Conservation (phyloP, 75 land plant genomes). For the Picea glauca region DNA sequence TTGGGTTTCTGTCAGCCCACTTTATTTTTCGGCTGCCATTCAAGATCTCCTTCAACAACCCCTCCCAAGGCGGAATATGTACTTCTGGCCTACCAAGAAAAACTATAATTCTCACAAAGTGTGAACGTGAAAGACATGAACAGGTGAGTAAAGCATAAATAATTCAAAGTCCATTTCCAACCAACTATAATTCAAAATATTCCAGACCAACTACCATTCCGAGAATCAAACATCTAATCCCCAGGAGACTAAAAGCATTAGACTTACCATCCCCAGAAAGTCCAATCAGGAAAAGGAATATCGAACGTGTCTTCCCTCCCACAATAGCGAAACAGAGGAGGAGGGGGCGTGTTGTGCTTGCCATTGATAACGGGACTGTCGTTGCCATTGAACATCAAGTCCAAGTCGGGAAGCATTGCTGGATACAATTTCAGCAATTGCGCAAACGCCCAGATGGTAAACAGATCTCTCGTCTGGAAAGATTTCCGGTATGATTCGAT, state of each 20-base stretch:
- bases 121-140: neutral
- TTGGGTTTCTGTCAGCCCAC: slow-evolving; percentile 46
- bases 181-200: neutral
- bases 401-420: slow-evolving; percentile 55
- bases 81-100: slow-evolving; percentile 51
- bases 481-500: no score
- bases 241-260: neutral
- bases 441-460: slow-evolving; percentile 57
- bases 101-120: neutral
- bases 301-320: slow-evolving; percentile 34
- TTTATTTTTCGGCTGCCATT: slow-evolving; percentile 27
- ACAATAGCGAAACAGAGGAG: slow-evolving; percentile 65
- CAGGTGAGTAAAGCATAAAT: neutral
- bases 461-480: slow-evolving; percentile 50
- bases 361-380: slow-evolving; percentile 42
- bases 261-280: slow-evolving; percentile 78
- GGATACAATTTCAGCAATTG: slow-evolving; percentile 55
- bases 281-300: slow-evolving; percentile 77
- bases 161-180: neutral
- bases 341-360: slow-evolving; percentile 21
- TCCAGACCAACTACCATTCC: neutral
- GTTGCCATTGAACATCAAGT: slow-evolving; percentile 49
- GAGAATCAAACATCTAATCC: neutral
- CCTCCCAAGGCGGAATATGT: slow-evolving; percentile 52
- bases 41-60: slow-evolving; percentile 26